phyloP scores from a whole-genome alignment of 768 basidiomycete species.

The Suillus sp. region DNA sequence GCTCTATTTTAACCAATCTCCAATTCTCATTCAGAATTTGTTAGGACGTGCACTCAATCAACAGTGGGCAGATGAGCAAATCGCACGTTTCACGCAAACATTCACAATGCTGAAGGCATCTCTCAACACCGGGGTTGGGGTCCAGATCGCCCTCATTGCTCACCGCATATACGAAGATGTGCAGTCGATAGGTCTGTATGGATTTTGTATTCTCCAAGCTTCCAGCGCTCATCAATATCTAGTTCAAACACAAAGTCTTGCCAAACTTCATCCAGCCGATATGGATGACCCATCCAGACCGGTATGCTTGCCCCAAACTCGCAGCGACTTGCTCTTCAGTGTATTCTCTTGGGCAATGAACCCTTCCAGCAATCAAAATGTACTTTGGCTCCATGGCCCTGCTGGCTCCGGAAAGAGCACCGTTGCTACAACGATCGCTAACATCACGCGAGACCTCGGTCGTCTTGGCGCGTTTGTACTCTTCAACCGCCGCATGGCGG shows the following conservation, averaged over 20 bases:
- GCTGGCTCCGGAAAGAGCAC: slow-evolving; percentile 42
- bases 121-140: slow-evolving; percentile 25
- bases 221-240: background rate
- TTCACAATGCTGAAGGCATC: slow-evolving; percentile 30
- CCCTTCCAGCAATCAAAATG: slow-evolving; percentile 22
- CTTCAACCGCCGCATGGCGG: slow-evolving; percentile 34
- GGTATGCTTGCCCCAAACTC: slow-evolving; percentile 34
- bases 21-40: slow-evolving; percentile 11
- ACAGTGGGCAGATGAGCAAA: slow-evolving; percentile 26
- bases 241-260: slow-evolving; percentile 26
- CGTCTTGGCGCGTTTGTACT: slow-evolving; percentile 40
- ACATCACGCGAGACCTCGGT: slow-evolving; percentile 32
- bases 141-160: slow-evolving; percentile 29
- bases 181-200: slow-evolving; percentile 25
- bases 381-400: slow-evolving; percentile 39
- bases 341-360: slow-evolving; percentile 28
- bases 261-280: slow-evolving; percentile 30
- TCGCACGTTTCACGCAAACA: slow-evolving; percentile 22
- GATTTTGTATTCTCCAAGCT: background rate
- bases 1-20: background rate
- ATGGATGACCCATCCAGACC: slow-evolving; percentile 31
- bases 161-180: slow-evolving; percentile 33
- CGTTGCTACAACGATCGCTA: slow-evolving; percentile 37
- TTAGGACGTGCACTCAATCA: slow-evolving; percentile 20
- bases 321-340: slow-evolving; percentile 30